phyloP scores from a whole-genome alignment of 495 filamentous ascomycete species.

The Chaetomidium leptoderma region DNA sequence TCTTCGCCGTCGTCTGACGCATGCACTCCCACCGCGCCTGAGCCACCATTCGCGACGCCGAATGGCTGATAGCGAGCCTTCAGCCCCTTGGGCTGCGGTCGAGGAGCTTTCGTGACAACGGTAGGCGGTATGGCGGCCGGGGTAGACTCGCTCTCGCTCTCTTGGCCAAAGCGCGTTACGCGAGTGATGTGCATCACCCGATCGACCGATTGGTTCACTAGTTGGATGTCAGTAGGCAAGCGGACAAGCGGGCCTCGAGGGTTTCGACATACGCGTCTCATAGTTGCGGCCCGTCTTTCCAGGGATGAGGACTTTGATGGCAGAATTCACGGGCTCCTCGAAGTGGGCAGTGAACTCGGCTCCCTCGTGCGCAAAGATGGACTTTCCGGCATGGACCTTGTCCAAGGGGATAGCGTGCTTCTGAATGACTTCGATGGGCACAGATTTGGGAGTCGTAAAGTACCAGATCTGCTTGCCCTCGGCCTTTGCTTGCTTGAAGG shows the following conservation, averaged over 20 bases:
- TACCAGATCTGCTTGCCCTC: conserved; percentile 51
- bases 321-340: conserved; percentile 33
- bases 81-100: conserved; percentile 45
- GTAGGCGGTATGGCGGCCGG: conserved; percentile 24
- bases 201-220: conserved; percentile 39
- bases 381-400: conserved; percentile 32
- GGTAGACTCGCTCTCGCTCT: conserved; percentile 20
- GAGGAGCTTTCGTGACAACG: conserved; percentile 29
- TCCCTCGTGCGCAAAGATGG: conserved; percentile 41
- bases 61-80: conserved; percentile 42
- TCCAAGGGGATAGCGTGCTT: conserved; percentile 43
- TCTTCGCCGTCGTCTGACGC: conserved; percentile 30
- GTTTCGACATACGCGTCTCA: conserved; percentile 32
- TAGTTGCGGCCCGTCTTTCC: conserved; percentile 40
- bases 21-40: conserved; percentile 20
- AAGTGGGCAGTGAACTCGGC: conserved; percentile 37
- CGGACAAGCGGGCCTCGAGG: too few species aligned
- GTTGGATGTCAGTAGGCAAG: conserved; percentile 8
- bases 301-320: conserved; percentile 45
- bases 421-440: conserved; percentile 47
- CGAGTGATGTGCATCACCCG: conserved; percentile 42
- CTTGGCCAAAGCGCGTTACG: conserved; percentile 38
- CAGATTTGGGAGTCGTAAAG: conserved; percentile 46
- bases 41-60: conserved; percentile 31
- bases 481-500: conserved; percentile 41